These are phyloP conservation scores for Escallonia herrerae DNA, from an alignment of 129 eudicot genomes.

Conservation along the genomic window DNA sequence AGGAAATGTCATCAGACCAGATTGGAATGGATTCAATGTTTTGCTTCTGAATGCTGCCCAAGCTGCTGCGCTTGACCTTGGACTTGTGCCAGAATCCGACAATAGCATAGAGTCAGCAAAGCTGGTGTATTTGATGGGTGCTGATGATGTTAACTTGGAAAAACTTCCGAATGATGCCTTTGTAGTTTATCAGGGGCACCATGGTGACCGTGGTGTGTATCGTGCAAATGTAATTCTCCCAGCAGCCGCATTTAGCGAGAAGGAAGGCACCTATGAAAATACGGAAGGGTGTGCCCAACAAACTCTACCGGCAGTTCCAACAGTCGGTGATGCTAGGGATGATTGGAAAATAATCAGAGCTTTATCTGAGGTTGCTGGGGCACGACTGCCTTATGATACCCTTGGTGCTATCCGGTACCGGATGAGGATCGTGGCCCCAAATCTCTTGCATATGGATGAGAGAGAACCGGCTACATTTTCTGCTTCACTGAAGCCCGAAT, in stretches of 20 bases:
- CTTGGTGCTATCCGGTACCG: conserved; percentile 46
- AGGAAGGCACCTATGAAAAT: conserved; percentile 88
- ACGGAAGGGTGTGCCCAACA: conserved; percentile 89
- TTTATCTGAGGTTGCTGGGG: conserved; percentile 79
- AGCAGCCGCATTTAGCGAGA: conserved; percentile 78
- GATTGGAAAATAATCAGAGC: conserved; percentile 96
- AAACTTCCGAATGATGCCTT: conserved; percentile 80
- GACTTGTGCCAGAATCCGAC: conserved; percentile 81
- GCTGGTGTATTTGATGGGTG: conserved; percentile 82
- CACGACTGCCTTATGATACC: conserved; percentile 51
- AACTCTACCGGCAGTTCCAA: conserved; percentile 89
- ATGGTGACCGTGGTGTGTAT: conserved; percentile 84
- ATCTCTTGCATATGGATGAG: conserved; percentile 65
- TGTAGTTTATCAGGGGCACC: conserved; percentile 97
- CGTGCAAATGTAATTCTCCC: conserved; percentile 93
- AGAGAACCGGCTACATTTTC: conserved; percentile 74
- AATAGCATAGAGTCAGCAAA: conserved; percentile 72
- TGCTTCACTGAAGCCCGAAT: conserved; percentile 51
- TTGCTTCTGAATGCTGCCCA: conserved; percentile 90
- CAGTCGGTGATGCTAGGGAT: conserved; percentile 93
- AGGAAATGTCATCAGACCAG: conserved; percentile 58
- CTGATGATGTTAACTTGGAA: conserved; percentile 76
- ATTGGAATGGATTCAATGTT: conserved; percentile 88
- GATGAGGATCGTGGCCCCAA: conserved; percentile 81
- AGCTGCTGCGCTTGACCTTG: conserved; percentile 97